A percentile compares a stretch with the other conserved stretches of the same genome.
Conservation (phyloP, 2,329 filamentous ascomycete species). For the Fusarium sp. region DNA sequence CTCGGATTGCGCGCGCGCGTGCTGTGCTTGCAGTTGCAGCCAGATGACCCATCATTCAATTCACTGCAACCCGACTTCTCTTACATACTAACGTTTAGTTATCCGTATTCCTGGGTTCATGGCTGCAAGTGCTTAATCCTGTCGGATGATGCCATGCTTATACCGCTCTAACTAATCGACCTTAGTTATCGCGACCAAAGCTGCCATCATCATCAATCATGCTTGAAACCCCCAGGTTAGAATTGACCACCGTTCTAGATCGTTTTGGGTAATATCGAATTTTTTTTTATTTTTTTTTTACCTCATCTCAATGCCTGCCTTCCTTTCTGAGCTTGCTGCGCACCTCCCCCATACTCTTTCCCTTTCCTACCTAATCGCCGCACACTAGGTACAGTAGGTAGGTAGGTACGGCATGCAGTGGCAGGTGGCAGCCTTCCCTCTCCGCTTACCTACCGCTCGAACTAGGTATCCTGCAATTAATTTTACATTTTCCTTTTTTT, state of each 20-base stretch:
- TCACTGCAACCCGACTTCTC: background rate
- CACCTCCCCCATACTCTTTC: background rate
- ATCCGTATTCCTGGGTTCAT: constrained; percentile 4
- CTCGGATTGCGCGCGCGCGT: background rate
- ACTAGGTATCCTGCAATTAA: background rate
- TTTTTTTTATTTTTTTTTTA: background rate
- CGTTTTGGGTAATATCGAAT: constrained; percentile 14
- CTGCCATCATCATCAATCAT: constrained; percentile 18
- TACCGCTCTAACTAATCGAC: constrained; percentile 2
- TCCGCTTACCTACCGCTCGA: background rate
- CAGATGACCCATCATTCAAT: background rate
- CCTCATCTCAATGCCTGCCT: background rate
- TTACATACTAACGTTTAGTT: background rate
- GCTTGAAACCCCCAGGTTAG: background rate
- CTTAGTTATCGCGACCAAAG: background rate
- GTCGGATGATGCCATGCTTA: constrained; percentile 6
- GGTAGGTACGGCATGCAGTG: background rate
- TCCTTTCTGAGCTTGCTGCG: background rate
- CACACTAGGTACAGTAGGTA: background rate
- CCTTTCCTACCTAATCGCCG: constrained; percentile 3
- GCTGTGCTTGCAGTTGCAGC: background rate
- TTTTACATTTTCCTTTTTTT: background rate
- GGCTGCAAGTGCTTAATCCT: constrained; percentile 1
- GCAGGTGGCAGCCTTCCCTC: background rate
- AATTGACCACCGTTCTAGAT: constrained; percentile 6